phyloP scores from a whole-genome alignment of 2,329 filamentous ascomycete species.

The Huntiella moniliformis region DNA sequence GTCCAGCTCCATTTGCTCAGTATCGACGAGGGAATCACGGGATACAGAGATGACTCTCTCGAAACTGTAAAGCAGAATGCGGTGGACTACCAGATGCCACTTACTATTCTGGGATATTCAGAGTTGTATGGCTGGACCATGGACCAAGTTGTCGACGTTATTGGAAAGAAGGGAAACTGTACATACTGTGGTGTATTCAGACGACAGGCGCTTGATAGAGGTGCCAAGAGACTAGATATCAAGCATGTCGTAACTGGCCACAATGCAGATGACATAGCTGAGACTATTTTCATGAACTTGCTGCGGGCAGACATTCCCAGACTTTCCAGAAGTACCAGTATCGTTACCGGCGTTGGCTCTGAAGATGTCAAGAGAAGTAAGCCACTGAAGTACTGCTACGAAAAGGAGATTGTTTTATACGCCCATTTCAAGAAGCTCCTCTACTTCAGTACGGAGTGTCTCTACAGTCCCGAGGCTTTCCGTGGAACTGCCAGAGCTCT shows the following conservation, averaged over 20 bases:
- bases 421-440: conserved; percentile 92
- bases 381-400: conserved; percentile 93
- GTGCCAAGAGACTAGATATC: conserved; percentile 71
- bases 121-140: conserved; percentile 98
- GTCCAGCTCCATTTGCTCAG: conserved; percentile 72
- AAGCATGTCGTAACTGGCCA: conserved; percentile 92
- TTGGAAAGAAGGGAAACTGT: conserved; percentile 97
- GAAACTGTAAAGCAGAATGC: conserved; percentile 95
- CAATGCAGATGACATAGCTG: conserved; percentile 92
- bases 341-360: conserved; percentile 58
- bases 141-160: conserved; percentile 91
- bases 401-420: conserved; percentile 97
- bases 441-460: conserved; percentile 96
- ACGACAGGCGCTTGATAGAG: conserved; percentile 80
- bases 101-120: conserved; percentile 83
- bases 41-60: conserved; percentile 86
- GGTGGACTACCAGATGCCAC: conserved; percentile 70
- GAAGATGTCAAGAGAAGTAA: conserved; percentile 91
- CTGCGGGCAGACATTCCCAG: conserved; percentile 77
- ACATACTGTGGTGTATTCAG: conserved; percentile 97
- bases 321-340: conserved; percentile 72
- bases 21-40: conserved; percentile 93
- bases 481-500: conserved; percentile 75
- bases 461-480: conserved; percentile 95
- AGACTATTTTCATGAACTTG: conserved; percentile 96